These are phyloP conservation scores for Lepiota brunneoincarnata DNA, from an alignment of 768 basidiomycete genomes.

Conservation along the genomic window DNA sequence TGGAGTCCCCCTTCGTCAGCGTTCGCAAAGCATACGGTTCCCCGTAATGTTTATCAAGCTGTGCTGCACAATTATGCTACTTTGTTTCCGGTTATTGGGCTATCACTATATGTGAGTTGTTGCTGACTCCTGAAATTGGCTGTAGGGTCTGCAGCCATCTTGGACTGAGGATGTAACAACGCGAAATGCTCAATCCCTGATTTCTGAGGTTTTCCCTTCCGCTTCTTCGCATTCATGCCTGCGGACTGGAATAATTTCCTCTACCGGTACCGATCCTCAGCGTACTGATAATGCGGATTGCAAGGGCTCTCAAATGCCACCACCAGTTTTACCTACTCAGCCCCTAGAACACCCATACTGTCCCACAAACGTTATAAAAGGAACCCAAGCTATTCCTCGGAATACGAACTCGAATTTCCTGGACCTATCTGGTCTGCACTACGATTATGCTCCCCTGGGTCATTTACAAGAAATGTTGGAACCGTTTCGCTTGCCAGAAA, in stretches of 20 bases:
- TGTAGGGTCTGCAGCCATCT: conserved; percentile 4
- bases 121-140: not conserved
- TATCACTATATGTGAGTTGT: not conserved
- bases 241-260: too few species aligned
- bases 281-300: not conserved
- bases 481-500: conserved; percentile 21
- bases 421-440: conserved; percentile 9
- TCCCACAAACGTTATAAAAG: not conserved
- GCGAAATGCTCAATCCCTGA: not conserved
- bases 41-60: not conserved
- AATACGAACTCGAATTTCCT: not conserved
- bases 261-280: too few species aligned
- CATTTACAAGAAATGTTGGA: conserved; percentile 31
- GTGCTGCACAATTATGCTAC: conserved; percentile 2
- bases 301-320: not conserved
- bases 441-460: conserved; percentile 13
- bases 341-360: not conserved
- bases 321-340: not conserved
- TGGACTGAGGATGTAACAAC: not conserved
- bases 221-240: too few species aligned
- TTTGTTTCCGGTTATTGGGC: conserved; percentile 9
- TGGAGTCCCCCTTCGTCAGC: not conserved
- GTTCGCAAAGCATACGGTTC: not conserved
- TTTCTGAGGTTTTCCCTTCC: not conserved
- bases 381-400: conserved; percentile 9